Base-by-base conservation (phyloP, 352 stramenopile species). In the Phytophthora pinifolia region DNA sequence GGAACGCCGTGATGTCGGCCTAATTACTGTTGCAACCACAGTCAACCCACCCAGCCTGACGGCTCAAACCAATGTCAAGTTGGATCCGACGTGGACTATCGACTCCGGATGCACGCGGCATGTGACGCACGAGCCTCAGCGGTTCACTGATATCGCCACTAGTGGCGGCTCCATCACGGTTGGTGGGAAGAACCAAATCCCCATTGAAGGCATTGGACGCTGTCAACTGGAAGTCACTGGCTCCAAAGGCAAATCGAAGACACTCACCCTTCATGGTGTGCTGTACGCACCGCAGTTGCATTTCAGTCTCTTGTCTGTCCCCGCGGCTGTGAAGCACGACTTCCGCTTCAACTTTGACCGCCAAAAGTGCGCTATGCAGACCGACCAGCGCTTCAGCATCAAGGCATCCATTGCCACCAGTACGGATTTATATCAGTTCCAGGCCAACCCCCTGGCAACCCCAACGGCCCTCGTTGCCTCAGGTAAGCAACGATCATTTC, bases 241-340 rank as follows among this genome's bases (percentile, higher is more conserved):
- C 57, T 64, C 52, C 30, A 67, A 67, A 46, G 43, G 46, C 25
- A 51, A 59, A n/a, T 17, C 29, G 22, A 35, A 54, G 35, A 46
- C 7, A 36, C 17, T 59, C 12, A 46, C 12, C 37, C 48, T 48
- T 45, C 29, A 47, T 36, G 30, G 30, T 29, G 34, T 54, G 4
- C 47, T 54, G 17, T 54, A 46, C 33, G 46, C 33, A 9, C 32
- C 46, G 7, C 46, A 35, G 9, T 22, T 45, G 33, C 34, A 54
- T 12, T 54, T 54, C 35, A 46, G 17, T 12, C 37, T 56, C 13
- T 22, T 56, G 4, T 51, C 45, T 1, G 35, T 46, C 10, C 47
- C 47, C 2, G 47, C 33, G 0, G 51, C 39, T 2, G 51, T 59
- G 20, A 48, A 49, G 22, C 31, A 49, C n/a, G 31, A 51, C 33